Evolutionary conservation across 2,329 filamentous ascomycete genomes (phyloP).

Genomic region (Parasarocladium wereldwijsianum): DNA sequence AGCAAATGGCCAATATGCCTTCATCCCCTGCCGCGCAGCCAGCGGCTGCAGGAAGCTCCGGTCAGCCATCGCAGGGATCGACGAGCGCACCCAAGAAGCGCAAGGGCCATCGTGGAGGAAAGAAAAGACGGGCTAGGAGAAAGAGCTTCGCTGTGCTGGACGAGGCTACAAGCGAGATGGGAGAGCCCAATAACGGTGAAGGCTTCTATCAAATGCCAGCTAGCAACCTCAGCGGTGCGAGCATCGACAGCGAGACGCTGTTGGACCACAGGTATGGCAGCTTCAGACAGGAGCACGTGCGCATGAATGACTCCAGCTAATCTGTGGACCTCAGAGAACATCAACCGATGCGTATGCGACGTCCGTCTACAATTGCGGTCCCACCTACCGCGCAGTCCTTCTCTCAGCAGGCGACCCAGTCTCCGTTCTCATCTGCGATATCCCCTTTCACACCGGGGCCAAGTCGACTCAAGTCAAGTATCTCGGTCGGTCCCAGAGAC

Average conservation of each 20-base stretch:
- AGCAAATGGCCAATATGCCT: conserved; percentile 7
- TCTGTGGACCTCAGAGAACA: conserved; percentile 32
- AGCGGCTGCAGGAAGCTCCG: conserved; percentile 4
- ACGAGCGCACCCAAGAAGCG: conserved; percentile 34
- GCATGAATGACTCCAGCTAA: conserved; percentile 4
- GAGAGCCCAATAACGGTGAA: conserved; percentile 17
- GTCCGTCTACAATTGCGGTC: conserved; percentile 33
- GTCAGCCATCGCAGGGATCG: conserved; percentile 6
- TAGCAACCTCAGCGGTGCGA: conserved; percentile 62
- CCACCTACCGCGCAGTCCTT: conserved; percentile 17
- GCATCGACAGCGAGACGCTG: conserved; percentile 76
- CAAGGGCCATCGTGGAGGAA: conserved; percentile 61
- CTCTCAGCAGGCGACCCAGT: no score
- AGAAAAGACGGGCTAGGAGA: conserved; percentile 60
- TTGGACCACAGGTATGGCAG: conserved; percentile 63
- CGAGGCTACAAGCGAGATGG: conserved; percentile 28
- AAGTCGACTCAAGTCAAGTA: conserved; percentile 22
- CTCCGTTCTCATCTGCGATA: conserved; percentile 12
- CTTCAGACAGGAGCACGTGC: neutral
- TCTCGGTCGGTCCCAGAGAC: conserved; percentile 24
- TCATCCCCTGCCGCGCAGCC: conserved; percentile 2
- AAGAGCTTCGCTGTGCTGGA: conserved; percentile 64
- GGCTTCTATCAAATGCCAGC: conserved; percentile 34
- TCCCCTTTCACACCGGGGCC: conserved; percentile 8
- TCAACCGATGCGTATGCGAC: conserved; percentile 46